Evolutionary conservation across 2,329 filamentous ascomycete species (phyloP), one percentile per base, ranked within the genome.

Genomic region (Byssochlamys sp.): DNA sequence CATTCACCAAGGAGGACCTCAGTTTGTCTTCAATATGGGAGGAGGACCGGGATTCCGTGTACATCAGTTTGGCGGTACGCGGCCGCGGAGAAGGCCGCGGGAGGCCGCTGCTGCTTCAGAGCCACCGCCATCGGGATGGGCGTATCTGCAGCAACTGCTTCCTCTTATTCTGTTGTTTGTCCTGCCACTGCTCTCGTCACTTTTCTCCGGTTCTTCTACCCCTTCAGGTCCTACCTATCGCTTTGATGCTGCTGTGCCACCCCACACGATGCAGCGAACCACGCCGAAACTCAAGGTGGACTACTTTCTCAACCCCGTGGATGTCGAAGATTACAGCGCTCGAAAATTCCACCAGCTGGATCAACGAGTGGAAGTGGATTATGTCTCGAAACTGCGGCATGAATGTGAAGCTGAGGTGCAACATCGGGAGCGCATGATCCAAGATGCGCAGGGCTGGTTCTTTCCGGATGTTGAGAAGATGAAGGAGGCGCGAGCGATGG

Each of bases 21-120:
- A 90, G 65, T 96, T 96, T 72, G 89, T 96, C 56, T 97, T 97
- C 76, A 96, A 96, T 75, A 84, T 96, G 73, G 90, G 90, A 63
- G 91, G 91, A 60, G 90, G 91, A 6, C 91, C 92, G 2, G 92
- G 91, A 24, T 86, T 99, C 66, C 85, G 92, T 60, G 90, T 99
- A 60, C 94, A 97, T 73, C 92, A 96, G 71, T 97, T 99, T 72
- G 92, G 91, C 65, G 92, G 94, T 56, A 81, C 78, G 4, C 80
- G 83, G 56, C 90, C 91, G 26, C 83, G 90, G 65, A 81, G 87
- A 74, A 82, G 94, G 68, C 91, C 91, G 24, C 84, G 82, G 67
- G 80, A 87, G 63, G 80, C 81, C 31, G 83, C 81, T 62, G 79
- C 76, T 60, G 79, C 73, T 64, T 80, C 78, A 62, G 80, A 75